Base-by-base conservation (phyloP, 1,139 yeast genomes). In the Candida sanyaensis region DNA sequence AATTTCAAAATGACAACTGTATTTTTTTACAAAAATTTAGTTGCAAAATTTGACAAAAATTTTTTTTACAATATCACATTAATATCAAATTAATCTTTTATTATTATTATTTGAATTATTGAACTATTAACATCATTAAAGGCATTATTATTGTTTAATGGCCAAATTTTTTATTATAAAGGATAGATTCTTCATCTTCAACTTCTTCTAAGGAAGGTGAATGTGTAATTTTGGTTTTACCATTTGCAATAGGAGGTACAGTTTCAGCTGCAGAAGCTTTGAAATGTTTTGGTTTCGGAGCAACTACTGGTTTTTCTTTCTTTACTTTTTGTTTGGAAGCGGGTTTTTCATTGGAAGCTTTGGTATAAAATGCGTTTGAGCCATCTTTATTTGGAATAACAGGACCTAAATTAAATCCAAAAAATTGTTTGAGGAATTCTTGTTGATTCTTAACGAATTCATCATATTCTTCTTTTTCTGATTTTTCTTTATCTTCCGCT, bases 101-200 rank as follows among this genome's bases (percentile, higher is more conserved):
- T 39, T 10, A 39, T 23, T 26, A 9, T 12, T 11, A n/a, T 12
- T 37, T 12, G 17, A 27, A 38, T 7, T 38, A 17, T 10, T 12
- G 9, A 11, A 26, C 28, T 26, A 26, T 26, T 26, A 26, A 26
- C 28, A 26, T 26, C 9, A 26, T 26, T 26, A 2, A 17, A 17
- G 21, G 21, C 28, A 26, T 26, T 3, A 26, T 26, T 26, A 2
- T 6, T 10, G 11, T 34, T 27, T 53, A 60, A 51, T 65, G 65
- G 40, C 71, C 73, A 54, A 73, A 72, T 56, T 64, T 71, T 57
- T 73, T 73, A 47, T 72, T 67, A 50, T 71, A 65, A 64, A 71
- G 60, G 5, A 72, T 72, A 54, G 69, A 73, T 52, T 73, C 78
- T 55, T 74, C 79, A 53, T 74, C 79, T 51, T 73, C 78, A 10